phyloP scores from a whole-genome alignment of 2,329 filamentous ascomycete genomes.

The Neofusicoccum parvum region DNA sequence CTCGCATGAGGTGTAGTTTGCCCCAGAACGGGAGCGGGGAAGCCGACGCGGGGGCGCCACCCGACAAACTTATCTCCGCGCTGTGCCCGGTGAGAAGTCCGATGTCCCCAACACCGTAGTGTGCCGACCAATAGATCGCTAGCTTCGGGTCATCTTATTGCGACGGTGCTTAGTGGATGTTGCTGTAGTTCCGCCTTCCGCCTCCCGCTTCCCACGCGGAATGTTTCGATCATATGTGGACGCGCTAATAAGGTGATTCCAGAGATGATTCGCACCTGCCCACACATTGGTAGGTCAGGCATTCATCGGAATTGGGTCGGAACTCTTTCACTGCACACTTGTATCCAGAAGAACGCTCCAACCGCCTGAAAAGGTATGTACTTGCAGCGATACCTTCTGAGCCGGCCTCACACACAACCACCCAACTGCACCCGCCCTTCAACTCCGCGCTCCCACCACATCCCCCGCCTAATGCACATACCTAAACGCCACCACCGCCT shows the following conservation, averaged over 20 bases:
- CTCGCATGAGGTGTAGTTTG: neutral
- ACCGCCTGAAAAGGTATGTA: too few relatives aligned
- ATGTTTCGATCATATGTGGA: too few relatives aligned
- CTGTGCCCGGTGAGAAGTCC: neutral
- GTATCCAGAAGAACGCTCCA: too few relatives aligned
- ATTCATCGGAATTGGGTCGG: too few relatives aligned
- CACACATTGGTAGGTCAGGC: too few relatives aligned
- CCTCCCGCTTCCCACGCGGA: too few relatives aligned
- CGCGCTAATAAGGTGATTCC: too few relatives aligned
- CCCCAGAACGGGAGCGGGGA: neutral
- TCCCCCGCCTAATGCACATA: constrained; percentile 22
- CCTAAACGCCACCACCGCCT: constrained; percentile 22
- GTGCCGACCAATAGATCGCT: neutral
- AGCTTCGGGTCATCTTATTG: neutral
- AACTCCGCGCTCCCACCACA: neutral
- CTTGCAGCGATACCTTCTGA: too few relatives aligned
- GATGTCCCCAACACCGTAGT: neutral
- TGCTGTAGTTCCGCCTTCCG: too few relatives aligned
- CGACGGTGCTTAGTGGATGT: neutral
- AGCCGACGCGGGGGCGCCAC: neutral
- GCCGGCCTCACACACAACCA: too few relatives aligned
- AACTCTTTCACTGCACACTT: too few relatives aligned
- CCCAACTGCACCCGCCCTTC: neutral
- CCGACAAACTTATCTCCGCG: neutral
- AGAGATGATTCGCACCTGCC: too few relatives aligned